Base-by-base conservation (phyloP, 495 filamentous ascomycete species). In the Annulohypoxylon bovei region DNA sequence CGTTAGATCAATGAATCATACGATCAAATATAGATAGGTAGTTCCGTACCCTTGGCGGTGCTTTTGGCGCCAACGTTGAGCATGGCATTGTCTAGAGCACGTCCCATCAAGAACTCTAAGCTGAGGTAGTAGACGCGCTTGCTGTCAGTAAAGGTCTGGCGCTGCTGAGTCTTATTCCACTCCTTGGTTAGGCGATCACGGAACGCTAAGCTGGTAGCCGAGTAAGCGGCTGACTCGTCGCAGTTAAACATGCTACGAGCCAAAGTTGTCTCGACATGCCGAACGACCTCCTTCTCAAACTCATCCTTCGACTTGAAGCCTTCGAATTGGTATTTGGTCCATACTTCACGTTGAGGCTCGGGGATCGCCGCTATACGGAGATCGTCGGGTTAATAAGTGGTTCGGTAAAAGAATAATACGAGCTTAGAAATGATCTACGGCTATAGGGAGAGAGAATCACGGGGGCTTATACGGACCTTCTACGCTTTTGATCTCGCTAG, bases 231-330 rank as follows among this genome's bases (percentile, higher is more conserved):
- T 76, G 88, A 76, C 79, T 99, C 96, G 84, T 99, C 95, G 83
- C 96, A 98, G 81, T 99, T 99, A 87, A 92, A 99, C 77, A 99
- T 88, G 69, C 93, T 97, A 14, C 95, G 93, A 68, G 96, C 95
- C 61, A 99, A 86, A 1, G 95, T 97, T 3, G 96, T 98, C 79
- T 99, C 96, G 75, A 99, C 90, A 84, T 99, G 95, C 47, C 90
- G 91, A 55, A 99, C 93, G 46, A 95, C 85, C 74, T 97, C 93
- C 74, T 82, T 86, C 88, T 95, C 79, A 70, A 88, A 87, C 18
- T 82, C 84, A 44, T 86, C 85, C 75, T 94, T 92, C 74, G 86
- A 88, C 59, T 81, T 88, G 81, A 98, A 98, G 62, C 87, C 88
- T 54, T 83, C 77, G 46, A 85, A 88, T 44, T 83, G 89, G 81